Evolutionary conservation across 306 rosid genomes (phyloP), one percentile per base, ranked within the genome.

Genomic region (Vicia villosa): DNA sequence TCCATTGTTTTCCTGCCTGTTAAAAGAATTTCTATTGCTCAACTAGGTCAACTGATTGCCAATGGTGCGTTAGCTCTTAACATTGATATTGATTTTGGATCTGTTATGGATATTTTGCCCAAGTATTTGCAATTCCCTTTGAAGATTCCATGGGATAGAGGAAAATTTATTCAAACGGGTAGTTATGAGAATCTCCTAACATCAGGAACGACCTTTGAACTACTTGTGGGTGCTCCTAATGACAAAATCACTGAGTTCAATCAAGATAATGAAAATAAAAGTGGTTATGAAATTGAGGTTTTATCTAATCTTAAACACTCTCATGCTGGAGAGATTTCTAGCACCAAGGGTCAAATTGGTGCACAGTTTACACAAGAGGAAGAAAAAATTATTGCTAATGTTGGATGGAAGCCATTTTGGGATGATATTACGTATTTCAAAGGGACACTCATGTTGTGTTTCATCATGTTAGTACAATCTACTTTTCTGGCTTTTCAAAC

Each of bases 21-120:
- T 0, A 88, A 91, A 37, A 73, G 79, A 64, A 91, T 91, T 10
- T 91, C 95, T 0, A 30, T 91, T 3, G 95, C 91, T 2, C 92
- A 91, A 14, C 41, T 91, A 76, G 97, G 88, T 12, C 95, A 91
- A 69, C 95, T 95, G 0, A 91, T 91, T 16, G 95, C 95, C 0
- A 91, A 88, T 66, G 95, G 95, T 3, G 97, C 97, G 0, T 88
- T 88, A 49, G 97, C 88, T 46, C 50, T 91, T 58, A 88, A 90
- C 45, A 66, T 91, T 17, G 97, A 91, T 41, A 86, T 95, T 1
- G 97, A 91, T 84, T 91, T 91, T 13, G 92, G 26, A 3, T 22
- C 26, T 22, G 3, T 22, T 22, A 22, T 22, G 26, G 26, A 22
- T 22, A 3, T 22, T 22, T 3, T 22, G 26, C 26, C 26, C 26